Base-by-base conservation (phyloP, 2,329 filamentous ascomycete species). In the Sclerotinia borealis region DNA sequence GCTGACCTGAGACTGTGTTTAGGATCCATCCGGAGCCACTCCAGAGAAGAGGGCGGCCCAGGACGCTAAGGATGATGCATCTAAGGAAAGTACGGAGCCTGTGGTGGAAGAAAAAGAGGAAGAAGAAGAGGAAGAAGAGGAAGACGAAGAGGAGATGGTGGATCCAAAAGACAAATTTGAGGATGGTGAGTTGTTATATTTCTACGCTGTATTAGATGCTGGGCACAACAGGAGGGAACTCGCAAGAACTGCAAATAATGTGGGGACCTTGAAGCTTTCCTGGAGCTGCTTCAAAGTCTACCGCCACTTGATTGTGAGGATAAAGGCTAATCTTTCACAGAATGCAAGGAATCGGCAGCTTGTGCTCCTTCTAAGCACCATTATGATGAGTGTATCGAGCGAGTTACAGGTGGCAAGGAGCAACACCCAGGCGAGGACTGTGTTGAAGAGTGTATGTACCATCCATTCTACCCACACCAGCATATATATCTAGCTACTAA, bases 311-410 rank as follows among this genome's bases (percentile, higher is more conserved):
- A 10, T 45, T 45, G 1, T 25, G 49, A 27, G 39, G 3, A 61
- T 17, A 25, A 69, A 65, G 58, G 41, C 62, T 72, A 65, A 70
- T 39, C 25, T 47, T 59, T 43, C 72, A 71, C 78, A 98, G 95
- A 96, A 76, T 99, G 95, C 85, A 85, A 86, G 79, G 86, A 93
- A 78, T 92, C 92, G 69, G 84, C 89, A 78, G 82, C 90, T 79
- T 99, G 95, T 81, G 83, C 88, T 67, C 88, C 89, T 65, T 85
- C 86, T 76, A 99, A 98, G 87, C 93, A 98, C 84, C 95, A 99
- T 85, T 98, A 90, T 78, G 93, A 98, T 71, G 92, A 97, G 81
- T 99, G 95, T 78, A 92, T 93, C 72, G 93, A 96, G 85, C 92
- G 95, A 74, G 95, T 99, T 72, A 91, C 87, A 66, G 75, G 75